These are phyloP conservation scores for Auricularia heimuer DNA, from an alignment of 768 basidiomycete genomes.

Conservation along the genomic window DNA sequence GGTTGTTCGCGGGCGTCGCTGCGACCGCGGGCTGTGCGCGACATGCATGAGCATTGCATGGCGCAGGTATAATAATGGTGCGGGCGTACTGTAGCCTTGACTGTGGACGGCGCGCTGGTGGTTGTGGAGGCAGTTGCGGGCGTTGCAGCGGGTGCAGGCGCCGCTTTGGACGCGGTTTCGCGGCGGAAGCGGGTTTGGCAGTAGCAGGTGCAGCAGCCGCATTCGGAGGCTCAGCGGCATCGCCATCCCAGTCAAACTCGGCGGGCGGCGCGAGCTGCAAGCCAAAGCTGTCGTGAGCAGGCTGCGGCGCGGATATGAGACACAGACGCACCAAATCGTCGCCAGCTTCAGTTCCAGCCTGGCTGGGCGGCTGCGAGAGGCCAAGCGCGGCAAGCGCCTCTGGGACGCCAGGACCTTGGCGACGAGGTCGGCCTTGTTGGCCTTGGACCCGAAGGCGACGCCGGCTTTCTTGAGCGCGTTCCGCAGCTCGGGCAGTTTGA, in stretches of 20 bases:
- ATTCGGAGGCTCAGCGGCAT: background rate
- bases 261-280: conserved; percentile 24
- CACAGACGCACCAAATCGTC: conserved; percentile 22
- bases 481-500: conserved; percentile 65
- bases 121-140: background rate
- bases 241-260: conserved; percentile 33
- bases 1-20: background rate
- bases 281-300: background rate
- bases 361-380: conserved; percentile 20
- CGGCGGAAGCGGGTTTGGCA: background rate
- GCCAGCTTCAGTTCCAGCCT: conserved; percentile 16
- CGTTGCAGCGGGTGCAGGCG: background rate
- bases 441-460: conserved; percentile 40
- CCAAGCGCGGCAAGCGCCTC: conserved; percentile 40
- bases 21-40: too few relatives aligned
- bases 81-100: background rate
- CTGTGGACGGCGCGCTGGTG: background rate
- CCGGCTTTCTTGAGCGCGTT: conserved; percentile 47
- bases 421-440: conserved; percentile 61
- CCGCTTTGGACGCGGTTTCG: background rate
- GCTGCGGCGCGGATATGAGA: background rate
- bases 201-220: background rate
- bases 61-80: too few relatives aligned
- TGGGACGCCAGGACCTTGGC: conserved; percentile 45
- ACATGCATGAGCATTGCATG: too few relatives aligned